Conservation (phyloP, 2,329 filamentous ascomycete species). For the Ilyonectria sp. region DNA sequence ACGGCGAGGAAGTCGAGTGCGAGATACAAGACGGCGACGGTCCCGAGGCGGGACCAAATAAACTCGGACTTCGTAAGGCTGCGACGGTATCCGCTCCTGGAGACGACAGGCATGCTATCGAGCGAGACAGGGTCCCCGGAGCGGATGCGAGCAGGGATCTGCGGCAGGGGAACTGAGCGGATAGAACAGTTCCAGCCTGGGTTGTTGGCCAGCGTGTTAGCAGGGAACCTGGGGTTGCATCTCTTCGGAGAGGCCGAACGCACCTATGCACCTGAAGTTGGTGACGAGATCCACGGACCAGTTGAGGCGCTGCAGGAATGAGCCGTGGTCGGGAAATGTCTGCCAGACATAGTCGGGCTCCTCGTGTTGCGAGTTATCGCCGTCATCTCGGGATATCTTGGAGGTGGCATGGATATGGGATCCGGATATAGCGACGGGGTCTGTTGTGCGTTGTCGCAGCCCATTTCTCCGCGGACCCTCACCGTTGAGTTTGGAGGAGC, state of each 20-base stretch:
- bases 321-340: conserved; percentile 65
- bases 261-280: conserved; percentile 70
- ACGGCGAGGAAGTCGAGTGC: conserved; percentile 79
- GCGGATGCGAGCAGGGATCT: conserved; percentile 52
- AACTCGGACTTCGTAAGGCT: conserved; percentile 61
- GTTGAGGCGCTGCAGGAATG: conserved; percentile 64
- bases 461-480: conserved; percentile 18
- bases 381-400: not conserved
- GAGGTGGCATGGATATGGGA: not conserved
- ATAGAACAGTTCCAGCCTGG: conserved; percentile 73
- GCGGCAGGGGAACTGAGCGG: conserved; percentile 64
- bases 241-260: conserved; percentile 34
- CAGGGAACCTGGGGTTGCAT: conserved; percentile 2
- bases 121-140: conserved; percentile 59
- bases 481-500: not conserved
- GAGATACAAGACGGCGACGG: conserved; percentile 73
- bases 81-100: conserved; percentile 63
- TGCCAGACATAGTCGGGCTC: conserved; percentile 73
- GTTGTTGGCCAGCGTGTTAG: not conserved
- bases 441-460: conserved; percentile 39
- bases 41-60: conserved; percentile 60
- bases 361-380: conserved; percentile 27
- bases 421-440: not conserved
- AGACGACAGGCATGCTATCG: conserved; percentile 58
- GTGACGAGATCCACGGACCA: conserved; percentile 71